These are phyloP conservation scores for Brettanomyces naardenensis DNA, from an alignment of 805 yeast species.

Conservation along the genomic window DNA sequence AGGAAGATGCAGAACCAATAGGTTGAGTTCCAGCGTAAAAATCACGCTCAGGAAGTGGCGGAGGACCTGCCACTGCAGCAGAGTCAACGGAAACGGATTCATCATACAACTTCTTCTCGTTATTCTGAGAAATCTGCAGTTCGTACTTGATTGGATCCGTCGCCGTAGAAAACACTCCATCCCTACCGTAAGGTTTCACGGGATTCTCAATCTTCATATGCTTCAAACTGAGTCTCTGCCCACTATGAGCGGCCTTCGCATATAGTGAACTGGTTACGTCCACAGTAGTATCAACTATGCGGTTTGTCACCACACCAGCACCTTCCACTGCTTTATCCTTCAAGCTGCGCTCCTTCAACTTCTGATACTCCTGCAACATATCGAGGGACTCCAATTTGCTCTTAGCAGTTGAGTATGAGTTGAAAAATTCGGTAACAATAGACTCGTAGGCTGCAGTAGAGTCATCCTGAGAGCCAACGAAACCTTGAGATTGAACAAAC, in stretches of 20 bases:
- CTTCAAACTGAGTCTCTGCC: conserved; percentile 16
- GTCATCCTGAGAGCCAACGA: conserved; percentile 4
- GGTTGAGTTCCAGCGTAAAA: not conserved
- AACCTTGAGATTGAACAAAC: conserved; percentile 26
- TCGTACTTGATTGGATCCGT: conserved; percentile 21
- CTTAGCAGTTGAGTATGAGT: conserved; percentile 27
- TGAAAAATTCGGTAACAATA: conserved; percentile 32
- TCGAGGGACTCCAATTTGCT: conserved; percentile 32
- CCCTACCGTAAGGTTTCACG: conserved; percentile 23
- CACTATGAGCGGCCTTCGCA: conserved; percentile 26
- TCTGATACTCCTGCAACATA: conserved; percentile 29
- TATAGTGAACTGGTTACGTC: conserved; percentile 23
- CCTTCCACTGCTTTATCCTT: conserved; percentile 23
- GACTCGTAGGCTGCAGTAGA: conserved; percentile 19
- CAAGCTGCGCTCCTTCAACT: conserved; percentile 29
- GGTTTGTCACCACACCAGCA: conserved; percentile 18
- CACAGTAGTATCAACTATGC: conserved; percentile 21
- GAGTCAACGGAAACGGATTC: not conserved
- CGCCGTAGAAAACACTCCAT: conserved; percentile 26
- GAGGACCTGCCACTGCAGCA: not conserved
- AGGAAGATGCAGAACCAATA: not conserved
- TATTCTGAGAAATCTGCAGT: not conserved
- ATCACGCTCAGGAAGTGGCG: not conserved
- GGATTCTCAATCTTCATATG: conserved; percentile 27
- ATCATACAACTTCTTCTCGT: not conserved